phyloP scores from a whole-genome alignment of 495 filamentous ascomycete species.

The Aspergillus taichungensis region DNA sequence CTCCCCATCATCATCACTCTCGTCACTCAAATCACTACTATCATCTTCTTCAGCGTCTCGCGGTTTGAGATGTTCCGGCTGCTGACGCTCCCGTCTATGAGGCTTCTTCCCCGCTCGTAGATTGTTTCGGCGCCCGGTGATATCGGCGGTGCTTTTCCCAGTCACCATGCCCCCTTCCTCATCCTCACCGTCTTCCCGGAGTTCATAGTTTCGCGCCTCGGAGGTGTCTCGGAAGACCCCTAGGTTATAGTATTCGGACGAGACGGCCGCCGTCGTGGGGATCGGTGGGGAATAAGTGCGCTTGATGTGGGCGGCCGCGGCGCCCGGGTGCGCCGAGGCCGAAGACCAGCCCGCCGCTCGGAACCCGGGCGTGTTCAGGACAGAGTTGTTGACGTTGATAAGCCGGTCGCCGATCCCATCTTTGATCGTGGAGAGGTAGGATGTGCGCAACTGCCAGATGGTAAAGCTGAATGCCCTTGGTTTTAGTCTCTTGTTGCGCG shows the following conservation, averaged over 20 bases:
- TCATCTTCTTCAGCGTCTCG: conserved; percentile 91
- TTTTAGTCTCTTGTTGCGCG: no score
- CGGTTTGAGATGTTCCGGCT: conserved; percentile 47
- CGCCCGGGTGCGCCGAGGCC: conserved; percentile 41
- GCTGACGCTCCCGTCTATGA: conserved; percentile 28
- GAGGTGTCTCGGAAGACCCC: conserved; percentile 23
- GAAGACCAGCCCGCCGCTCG: conserved; percentile 88
- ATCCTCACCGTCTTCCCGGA: conserved; percentile 62
- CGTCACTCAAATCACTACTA: conserved; percentile 92
- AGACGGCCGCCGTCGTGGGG: conserved; percentile 60
- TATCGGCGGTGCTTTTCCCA: conserved; percentile 64
- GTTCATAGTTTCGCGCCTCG: conserved; percentile 20
- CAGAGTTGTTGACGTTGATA: conserved; percentile 81
- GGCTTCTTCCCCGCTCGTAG: conserved; percentile 41
- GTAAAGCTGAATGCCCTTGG: conserved; percentile 55
- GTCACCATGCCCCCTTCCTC: conserved; percentile 79
- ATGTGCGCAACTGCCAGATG: conserved; percentile 84
- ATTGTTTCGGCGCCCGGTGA: conserved; percentile 55
- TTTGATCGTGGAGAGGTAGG: conserved; percentile 81
- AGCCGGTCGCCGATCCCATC: conserved; percentile 95
- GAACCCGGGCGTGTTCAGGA: conserved; percentile 91
- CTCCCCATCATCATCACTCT: conserved; percentile 86
- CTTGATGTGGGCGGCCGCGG: conserved; percentile 59
- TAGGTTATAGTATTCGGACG: conserved; percentile 71
- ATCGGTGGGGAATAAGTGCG: conserved; percentile 94